Percentiles rank a stretch among this genome's conserved stretches.
Evolutionary conservation across 1,284 basidiomycete species (phyloP).

Genomic region (Heterobasidion occidentale): DNA sequence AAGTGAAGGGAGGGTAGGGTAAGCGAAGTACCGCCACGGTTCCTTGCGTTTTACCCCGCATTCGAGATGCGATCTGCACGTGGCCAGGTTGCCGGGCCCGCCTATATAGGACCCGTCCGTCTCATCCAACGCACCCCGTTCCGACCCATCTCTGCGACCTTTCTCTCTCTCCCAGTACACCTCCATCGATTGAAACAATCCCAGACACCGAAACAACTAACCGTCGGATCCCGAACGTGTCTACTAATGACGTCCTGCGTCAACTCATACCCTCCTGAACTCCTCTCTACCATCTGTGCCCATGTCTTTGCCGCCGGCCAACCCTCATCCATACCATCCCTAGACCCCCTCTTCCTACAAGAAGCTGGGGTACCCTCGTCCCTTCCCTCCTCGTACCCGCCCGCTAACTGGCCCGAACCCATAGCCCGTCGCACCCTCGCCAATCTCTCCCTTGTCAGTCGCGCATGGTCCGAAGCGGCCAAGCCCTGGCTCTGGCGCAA

Average conservation of each 20-base stretch:
- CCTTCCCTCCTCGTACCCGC: conserved; percentile 63
- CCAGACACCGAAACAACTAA: not conserved
- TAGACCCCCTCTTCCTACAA: conserved; percentile 59
- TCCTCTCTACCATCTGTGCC: conserved; percentile 60
- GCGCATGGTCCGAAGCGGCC: conserved; percentile 67
- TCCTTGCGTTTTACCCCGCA: not conserved
- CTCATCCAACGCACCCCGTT: not conserved
- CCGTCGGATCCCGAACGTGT: too few relatives aligned
- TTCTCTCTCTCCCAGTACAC: not conserved
- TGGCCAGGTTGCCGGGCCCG: not conserved
- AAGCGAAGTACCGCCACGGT: not conserved
- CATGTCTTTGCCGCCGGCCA: conserved; percentile 57
- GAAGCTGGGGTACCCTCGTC: conserved; percentile 45
- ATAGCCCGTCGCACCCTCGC: conserved; percentile 53
- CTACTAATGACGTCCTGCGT: conserved; percentile 8
- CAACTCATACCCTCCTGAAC: conserved; percentile 44
- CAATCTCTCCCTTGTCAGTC: conserved; percentile 65
- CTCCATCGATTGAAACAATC: not conserved
- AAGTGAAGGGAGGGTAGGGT: too few relatives aligned
- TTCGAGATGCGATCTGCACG: not conserved
- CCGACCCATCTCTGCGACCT: not conserved
- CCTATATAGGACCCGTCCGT: not conserved
- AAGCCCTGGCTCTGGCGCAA: conserved; percentile 77
- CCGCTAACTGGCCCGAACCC: conserved; percentile 59
- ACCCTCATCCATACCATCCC: conserved; percentile 43